phyloP scores from a whole-genome alignment of 2,329 filamentous ascomycete species.

The Diaporthe amygdali region DNA sequence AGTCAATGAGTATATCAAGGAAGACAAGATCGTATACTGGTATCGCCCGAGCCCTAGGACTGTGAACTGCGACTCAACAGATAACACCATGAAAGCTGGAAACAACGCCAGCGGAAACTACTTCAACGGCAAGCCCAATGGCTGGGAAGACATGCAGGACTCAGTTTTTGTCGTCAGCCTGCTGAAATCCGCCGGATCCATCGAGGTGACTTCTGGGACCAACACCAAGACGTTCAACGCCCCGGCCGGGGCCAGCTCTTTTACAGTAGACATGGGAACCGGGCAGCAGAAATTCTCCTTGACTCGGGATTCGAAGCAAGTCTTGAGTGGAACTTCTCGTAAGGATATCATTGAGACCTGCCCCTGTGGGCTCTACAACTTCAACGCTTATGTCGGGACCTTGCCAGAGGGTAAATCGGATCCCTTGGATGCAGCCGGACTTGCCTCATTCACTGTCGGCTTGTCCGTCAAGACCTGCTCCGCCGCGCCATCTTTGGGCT shows the following conservation, averaged over 20 bases:
- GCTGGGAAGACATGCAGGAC: constrained; percentile 54
- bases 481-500: constrained; percentile 27
- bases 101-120: constrained; percentile 55
- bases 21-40: constrained; percentile 61
- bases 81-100: constrained; percentile 52
- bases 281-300: constrained; percentile 54
- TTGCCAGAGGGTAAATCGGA: constrained; percentile 45
- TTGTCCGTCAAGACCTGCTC: constrained; percentile 35
- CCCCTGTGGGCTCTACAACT: constrained; percentile 60
- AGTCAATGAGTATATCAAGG: constrained; percentile 42
- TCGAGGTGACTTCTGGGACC: constrained; percentile 51
- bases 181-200: constrained; percentile 48
- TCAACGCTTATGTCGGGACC: constrained; percentile 61
- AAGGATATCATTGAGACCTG: constrained; percentile 55
- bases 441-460: constrained; percentile 34
- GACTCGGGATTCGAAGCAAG: constrained; percentile 42
- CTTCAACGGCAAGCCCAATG: constrained; percentile 55
- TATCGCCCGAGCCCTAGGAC: constrained; percentile 54
- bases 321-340: constrained; percentile 51
- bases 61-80: constrained; percentile 55
- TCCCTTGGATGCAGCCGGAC: constrained; percentile 40
- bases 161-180: constrained; percentile 58
- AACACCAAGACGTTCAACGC: constrained; percentile 49
- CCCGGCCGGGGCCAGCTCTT: constrained; percentile 49
- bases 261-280: constrained; percentile 50